A percentile compares a stretch with the other conserved stretches of the same genome.
Conservation (phyloP, 768 basidiomycete species). For the Zangia roseola region DNA sequence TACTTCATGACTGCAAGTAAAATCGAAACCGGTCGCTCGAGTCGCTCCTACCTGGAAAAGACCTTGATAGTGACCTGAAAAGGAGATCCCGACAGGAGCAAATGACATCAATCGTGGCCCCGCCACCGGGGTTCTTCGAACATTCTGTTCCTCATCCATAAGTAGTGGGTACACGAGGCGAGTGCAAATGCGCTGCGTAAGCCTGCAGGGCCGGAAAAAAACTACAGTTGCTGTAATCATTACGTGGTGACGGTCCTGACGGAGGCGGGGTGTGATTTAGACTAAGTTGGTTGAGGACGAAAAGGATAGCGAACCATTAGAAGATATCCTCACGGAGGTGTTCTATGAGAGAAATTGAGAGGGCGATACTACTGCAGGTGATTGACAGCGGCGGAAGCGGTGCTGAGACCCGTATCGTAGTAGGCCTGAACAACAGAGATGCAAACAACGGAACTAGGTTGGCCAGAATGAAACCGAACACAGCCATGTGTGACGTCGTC, state of each 20-base stretch:
- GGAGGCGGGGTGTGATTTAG: neutral
- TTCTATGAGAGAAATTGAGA: too few species aligned
- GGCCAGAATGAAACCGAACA: too few species aligned
- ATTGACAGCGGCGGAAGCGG: neutral
- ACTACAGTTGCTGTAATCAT: conserved; percentile 24
- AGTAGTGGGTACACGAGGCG: conserved; percentile 1
- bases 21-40: conserved; percentile 9
- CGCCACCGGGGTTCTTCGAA: conserved; percentile 4
- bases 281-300: neutral
- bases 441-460: too few species aligned
- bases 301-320: neutral
- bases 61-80: neutral
- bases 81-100: neutral
- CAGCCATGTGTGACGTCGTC: too few species aligned
- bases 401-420: too few species aligned
- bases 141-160: neutral
- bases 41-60: conserved; percentile 17
- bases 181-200: neutral
- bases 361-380: too few species aligned
- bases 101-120: neutral
- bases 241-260: neutral
- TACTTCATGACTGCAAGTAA: neutral
- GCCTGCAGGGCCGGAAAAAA: neutral
- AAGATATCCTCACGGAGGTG: too few species aligned
- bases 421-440: neutral